Conservation (phyloP, 1,284 basidiomycete species). For the Boletus subluridellus region DNA sequence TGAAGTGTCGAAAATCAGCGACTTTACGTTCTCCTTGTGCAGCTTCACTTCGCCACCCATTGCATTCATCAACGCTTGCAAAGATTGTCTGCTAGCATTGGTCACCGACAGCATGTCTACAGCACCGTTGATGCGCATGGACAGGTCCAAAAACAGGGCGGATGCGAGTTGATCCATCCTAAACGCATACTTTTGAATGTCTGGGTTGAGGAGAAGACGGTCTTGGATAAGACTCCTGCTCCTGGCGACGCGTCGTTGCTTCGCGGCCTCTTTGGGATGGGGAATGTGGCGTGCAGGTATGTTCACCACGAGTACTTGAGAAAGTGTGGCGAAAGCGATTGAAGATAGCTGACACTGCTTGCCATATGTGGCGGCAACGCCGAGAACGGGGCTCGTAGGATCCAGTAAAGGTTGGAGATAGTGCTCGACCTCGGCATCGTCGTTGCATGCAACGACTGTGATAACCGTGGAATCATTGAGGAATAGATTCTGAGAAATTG, state of each 20-base stretch:
- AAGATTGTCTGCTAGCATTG: conserved; percentile 29
- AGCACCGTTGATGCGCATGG: conserved; percentile 38
- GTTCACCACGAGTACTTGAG: conserved; percentile 34
- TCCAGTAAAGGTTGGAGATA: conserved; percentile 30
- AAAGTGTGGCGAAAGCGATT: conserved; percentile 39
- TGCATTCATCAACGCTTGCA: conserved; percentile 37
- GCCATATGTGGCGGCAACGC: conserved; percentile 41
- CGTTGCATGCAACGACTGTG: conserved; percentile 21
- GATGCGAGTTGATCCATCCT: conserved; percentile 43
- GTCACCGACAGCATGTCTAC: conserved; percentile 45
- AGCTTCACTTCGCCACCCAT: conserved; percentile 38
- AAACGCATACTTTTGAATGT: conserved; percentile 39
- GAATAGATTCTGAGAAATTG: conserved; percentile 34
- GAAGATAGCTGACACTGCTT: conserved; percentile 31
- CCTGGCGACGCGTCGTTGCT: conserved; percentile 16
- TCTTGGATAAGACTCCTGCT: conserved; percentile 31
- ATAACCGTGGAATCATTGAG: conserved; percentile 19
- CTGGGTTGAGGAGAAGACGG: conserved; percentile 32
- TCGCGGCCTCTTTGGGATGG: conserved; percentile 5
- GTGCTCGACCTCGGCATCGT: conserved; percentile 21
- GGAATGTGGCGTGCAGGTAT: conserved; percentile 21
- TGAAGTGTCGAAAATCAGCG: conserved; percentile 37
- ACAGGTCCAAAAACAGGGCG: conserved; percentile 41
- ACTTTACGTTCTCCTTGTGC: conserved; percentile 31
- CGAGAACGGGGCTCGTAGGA: conserved; percentile 24